Evolutionary conservation across 139 green algal species (phyloP).

Genomic region (Mesostigma viride): DNA sequence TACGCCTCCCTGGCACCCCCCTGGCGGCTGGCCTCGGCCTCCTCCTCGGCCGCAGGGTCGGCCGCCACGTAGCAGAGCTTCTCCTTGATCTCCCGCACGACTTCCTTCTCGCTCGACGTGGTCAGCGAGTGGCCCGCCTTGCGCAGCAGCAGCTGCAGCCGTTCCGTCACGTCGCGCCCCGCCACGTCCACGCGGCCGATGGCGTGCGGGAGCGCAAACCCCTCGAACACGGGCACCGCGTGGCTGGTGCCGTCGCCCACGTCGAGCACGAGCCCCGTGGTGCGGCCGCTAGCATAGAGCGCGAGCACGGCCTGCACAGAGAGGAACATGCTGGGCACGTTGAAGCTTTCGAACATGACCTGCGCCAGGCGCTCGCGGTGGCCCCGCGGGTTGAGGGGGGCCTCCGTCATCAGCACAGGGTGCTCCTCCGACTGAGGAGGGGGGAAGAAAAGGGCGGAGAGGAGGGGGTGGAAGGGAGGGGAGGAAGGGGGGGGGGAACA

Average conservation of each 20-base stretch:
- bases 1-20: slow-evolving; percentile 87
- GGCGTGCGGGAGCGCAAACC: too few species aligned
- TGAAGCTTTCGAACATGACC: slow-evolving; percentile 51
- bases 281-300: slow-evolving; percentile 11
- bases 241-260: too few species aligned
- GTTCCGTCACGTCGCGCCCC: too few species aligned
- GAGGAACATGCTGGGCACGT: slow-evolving; percentile 31
- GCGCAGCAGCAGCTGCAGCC: too few species aligned
- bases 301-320: slow-evolving; percentile 35
- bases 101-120: slow-evolving; percentile 34
- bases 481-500: too few species aligned
- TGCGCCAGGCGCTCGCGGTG: slow-evolving; percentile 44
- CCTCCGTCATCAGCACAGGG: slow-evolving; percentile 54
- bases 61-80: too few species aligned
- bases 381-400: slow-evolving; percentile 43
- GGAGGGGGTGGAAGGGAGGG: too few species aligned
- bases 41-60: slow-evolving; percentile 85
- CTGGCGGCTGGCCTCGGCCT: slow-evolving; percentile 57
- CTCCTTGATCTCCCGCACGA: too few species aligned
- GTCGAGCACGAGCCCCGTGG: too few species aligned
- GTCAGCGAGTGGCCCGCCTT: slow-evolving; percentile 43
- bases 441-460: too few species aligned
- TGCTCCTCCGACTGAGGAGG: slow-evolving; percentile 48
- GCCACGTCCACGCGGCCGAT: too few species aligned
- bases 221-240: too few species aligned